These are phyloP conservation scores for Citrus sinensis DNA, from an alignment of 345 rosid species.

Conservation along the genomic window DNA sequence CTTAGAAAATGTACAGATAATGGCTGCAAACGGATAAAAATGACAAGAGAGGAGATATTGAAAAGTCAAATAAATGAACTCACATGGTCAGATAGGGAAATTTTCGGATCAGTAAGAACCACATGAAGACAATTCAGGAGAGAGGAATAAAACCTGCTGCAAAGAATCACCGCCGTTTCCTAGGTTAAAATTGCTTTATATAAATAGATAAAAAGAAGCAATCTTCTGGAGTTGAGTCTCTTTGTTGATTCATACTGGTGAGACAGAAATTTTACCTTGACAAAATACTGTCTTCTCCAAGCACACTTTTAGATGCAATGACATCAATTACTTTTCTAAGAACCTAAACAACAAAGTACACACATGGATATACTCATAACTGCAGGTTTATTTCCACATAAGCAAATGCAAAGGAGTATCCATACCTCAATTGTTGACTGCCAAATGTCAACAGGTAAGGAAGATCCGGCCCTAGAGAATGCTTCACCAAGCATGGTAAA, in stretches of 20 bases:
- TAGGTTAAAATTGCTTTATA: background rate
- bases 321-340: constrained; percentile 78
- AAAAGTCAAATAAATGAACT: constrained; percentile 28
- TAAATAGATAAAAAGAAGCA: background rate
- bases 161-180: background rate
- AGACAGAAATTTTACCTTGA: constrained; percentile 45
- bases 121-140: constrained; percentile 77
- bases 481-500: constrained; percentile 67
- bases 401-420: constrained; percentile 6
- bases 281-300: constrained; percentile 57
- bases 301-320: constrained; percentile 53
- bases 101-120: constrained; percentile 64
- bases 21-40: background rate
- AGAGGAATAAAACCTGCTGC: constrained; percentile 72
- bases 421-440: constrained; percentile 66
- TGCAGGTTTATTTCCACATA: background rate
- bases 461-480: constrained; percentile 50
- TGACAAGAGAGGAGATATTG: background rate
- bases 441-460: constrained; percentile 53
- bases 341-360: constrained; percentile 42
- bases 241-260: background rate
- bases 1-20: constrained; percentile 13
- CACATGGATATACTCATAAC: constrained; percentile 11
- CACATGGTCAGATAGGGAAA: constrained; percentile 77
- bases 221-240: background rate